phyloP scores from a whole-genome alignment of 2,329 filamentous ascomycete species.

The Teratosphaeria zuluensis region DNA sequence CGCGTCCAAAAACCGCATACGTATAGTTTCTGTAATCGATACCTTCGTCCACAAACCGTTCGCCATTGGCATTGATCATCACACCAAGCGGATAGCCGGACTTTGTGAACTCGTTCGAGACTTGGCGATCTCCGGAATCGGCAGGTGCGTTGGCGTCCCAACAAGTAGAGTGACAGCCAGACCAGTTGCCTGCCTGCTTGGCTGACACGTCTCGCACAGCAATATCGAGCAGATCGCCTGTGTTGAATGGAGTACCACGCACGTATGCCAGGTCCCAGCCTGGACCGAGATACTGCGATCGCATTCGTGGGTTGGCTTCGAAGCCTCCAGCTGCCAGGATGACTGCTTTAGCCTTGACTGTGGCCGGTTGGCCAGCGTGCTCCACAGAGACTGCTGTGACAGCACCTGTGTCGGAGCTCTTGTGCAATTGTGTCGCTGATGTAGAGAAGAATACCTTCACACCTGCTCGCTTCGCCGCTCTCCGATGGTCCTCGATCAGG shows the following conservation, averaged over 20 bases:
- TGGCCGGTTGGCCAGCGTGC: slow-evolving; percentile 14
- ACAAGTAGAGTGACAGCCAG: slow-evolving; percentile 54
- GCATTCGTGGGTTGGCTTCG: slow-evolving; percentile 50
- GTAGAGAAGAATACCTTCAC: slow-evolving; percentile 41
- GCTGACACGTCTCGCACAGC: slow-evolving; percentile 38
- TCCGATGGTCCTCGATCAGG: slow-evolving; percentile 41
- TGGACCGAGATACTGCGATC: slow-evolving; percentile 46
- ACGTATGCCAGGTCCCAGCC: slow-evolving; percentile 55
- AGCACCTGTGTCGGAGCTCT: slow-evolving; percentile 20
- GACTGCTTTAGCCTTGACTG: slow-evolving; percentile 32
- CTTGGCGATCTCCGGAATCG: slow-evolving; percentile 45
- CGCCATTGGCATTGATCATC: slow-evolving; percentile 51
- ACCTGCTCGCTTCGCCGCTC: slow-evolving; percentile 34
- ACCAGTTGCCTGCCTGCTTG: slow-evolving; percentile 32
- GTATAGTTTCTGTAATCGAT: slow-evolving; percentile 57
- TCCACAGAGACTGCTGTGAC: slow-evolving; percentile 27
- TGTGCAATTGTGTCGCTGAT: slow-evolving; percentile 33
- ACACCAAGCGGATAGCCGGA: slow-evolving; percentile 58
- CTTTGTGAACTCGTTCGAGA: slow-evolving; percentile 60
- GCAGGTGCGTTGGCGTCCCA: slow-evolving; percentile 56
- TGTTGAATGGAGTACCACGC: slow-evolving; percentile 56
- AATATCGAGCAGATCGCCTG: slow-evolving; percentile 47
- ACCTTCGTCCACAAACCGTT: slow-evolving; percentile 58
- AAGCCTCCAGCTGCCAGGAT: slow-evolving; percentile 55
- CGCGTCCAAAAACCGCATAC: slow-evolving; percentile 55